Evolutionary conservation across 306 rosid genomes (phyloP), one percentile per base, ranked within the genome.

Genomic region (Lathyrus sativus): DNA sequence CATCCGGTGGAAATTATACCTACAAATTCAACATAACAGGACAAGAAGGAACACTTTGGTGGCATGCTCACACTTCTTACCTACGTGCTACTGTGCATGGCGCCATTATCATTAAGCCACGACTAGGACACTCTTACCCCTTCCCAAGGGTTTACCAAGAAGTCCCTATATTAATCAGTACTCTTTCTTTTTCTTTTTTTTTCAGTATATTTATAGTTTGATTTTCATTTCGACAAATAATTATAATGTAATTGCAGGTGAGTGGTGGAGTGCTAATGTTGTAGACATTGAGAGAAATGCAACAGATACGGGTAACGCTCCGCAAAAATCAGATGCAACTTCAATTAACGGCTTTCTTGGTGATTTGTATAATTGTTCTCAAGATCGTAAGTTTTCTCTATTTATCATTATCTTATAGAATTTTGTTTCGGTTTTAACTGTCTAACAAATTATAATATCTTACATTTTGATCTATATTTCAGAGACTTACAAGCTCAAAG

Each of bases 21-120:
- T 85, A 91, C 55, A 78, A 14, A 48, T 91, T 88, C 49, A 76
- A 78, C 0, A 58, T 91, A 67, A 81, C 70, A 4, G 81, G 74
- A 19, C 92, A 91, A 67, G 95, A 91, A 39, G 95, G 97, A 0
- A 91, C 92, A 7, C 86, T 88, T 12, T 91, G 95, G 90, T 88
- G 95, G 95, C 92, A 91, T 68, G 87, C 92, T 0, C 92, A 88
- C 64, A 56, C 76, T 0, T 72, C 86, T 3, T 74, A 79, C 81
- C 85, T 91, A 19, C 95, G 95, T 2, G 77, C 95, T 4, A 81
- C 84, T 2, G 85, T 91, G 4, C 45, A 84, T 31, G 91, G 95
- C 1, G 89, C 92, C 2, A 86, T 91, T 53, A 44, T 91, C 58
- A 81, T 91, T 67, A 74, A 62, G 0, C 92, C 97, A 0, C 56